phyloP scores from a whole-genome alignment of 768 basidiomycete genomes.

The Amanita jacksonii region DNA sequence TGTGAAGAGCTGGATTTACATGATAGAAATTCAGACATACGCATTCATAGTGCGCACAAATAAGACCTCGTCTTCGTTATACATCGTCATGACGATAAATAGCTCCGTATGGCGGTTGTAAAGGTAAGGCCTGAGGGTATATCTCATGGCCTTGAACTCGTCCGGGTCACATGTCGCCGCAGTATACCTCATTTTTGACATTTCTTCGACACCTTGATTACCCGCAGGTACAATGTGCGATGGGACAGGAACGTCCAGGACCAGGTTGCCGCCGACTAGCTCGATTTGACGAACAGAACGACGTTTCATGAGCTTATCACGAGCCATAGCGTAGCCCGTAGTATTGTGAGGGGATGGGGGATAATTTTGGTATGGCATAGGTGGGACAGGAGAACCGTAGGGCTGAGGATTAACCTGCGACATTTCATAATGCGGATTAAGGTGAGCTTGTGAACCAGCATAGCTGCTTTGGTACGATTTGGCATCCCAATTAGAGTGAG shows the following conservation, averaged over 20 bases:
- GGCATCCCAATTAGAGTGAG: slow-evolving; percentile 32
- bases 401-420: slow-evolving; percentile 30
- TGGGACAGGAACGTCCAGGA: slow-evolving; percentile 77
- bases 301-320: slow-evolving; percentile 77
- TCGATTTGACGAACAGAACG: slow-evolving; percentile 72
- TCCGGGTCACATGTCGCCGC: slow-evolving; percentile 88
- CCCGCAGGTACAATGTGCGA: slow-evolving; percentile 66
- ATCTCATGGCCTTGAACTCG: slow-evolving; percentile 70
- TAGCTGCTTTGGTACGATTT: slow-evolving; percentile 56
- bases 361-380: slow-evolving; percentile 48
- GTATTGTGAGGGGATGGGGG: slow-evolving; percentile 46
- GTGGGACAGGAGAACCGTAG: slow-evolving; percentile 42
- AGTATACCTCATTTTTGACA: slow-evolving; percentile 80
- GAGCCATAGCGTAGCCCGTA: slow-evolving; percentile 55
- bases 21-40: slow-evolving; percentile 29
- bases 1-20: slow-evolving; percentile 3
- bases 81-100: slow-evolving; percentile 96
- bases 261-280: slow-evolving; percentile 74
- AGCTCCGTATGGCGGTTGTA: slow-evolving; percentile 79
- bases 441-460: slow-evolving; percentile 64
- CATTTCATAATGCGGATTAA: slow-evolving; percentile 53
- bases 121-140: slow-evolving; percentile 72
- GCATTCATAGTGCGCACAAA: slow-evolving; percentile 81
- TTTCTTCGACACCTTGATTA: slow-evolving; percentile 56
- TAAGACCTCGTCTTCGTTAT: slow-evolving; percentile 81